Evolutionary conservation across 1,284 basidiomycete genomes (phyloP), one percentile per base, ranked within the genome.

Genomic region (Cutaneotrichosporon cutaneum): DNA sequence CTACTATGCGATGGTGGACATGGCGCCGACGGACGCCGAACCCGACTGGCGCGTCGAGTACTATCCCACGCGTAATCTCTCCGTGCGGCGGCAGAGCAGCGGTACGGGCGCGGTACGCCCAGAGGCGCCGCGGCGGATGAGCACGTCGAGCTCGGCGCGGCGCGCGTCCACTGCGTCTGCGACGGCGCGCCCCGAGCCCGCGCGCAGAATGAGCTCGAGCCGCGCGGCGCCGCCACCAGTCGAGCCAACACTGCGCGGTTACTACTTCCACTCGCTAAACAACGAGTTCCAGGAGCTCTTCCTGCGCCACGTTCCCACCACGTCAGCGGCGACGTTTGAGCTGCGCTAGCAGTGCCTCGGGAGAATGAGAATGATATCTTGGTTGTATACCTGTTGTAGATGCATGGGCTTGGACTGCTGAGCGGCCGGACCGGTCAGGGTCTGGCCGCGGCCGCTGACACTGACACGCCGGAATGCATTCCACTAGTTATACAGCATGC

Each of bases 191-290:
- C 60, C 60, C 7, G 60, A 63, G 21, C 54, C 65, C 22, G 63
- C 60, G 42, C 62, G 66, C 42, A 65, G 69, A 13, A 64, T 68
- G 60, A 62, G 59, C 36, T 47, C 50, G 24, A 60, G 60, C 24
- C 58, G 72, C 24, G 45, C 67, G 65, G 59, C 71, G 65, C 48
- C 57, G 16, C 56, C 22, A 22, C 45, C 44, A 16, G 51, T 70
- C 6, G 74, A 71, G 56, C 72, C 77, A 16, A 80, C 76, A 0
- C 71, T 78, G n/a, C 62, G 72, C 57, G 76, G 76, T 66, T 95
- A 92, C 80, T 97, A 96, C 81, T 96, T 90, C 81, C 94, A 96
- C 81, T 88, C 75, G 44, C 67, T 77, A 21, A 77, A 77, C 65
- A 73, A 76, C 60, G 74, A 75, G 63, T 81, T 81, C 68, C 82